These are phyloP conservation scores for Solanum hybrid DNA, from an alignment of 305 asterid genomes.

Conservation along the genomic window DNA sequence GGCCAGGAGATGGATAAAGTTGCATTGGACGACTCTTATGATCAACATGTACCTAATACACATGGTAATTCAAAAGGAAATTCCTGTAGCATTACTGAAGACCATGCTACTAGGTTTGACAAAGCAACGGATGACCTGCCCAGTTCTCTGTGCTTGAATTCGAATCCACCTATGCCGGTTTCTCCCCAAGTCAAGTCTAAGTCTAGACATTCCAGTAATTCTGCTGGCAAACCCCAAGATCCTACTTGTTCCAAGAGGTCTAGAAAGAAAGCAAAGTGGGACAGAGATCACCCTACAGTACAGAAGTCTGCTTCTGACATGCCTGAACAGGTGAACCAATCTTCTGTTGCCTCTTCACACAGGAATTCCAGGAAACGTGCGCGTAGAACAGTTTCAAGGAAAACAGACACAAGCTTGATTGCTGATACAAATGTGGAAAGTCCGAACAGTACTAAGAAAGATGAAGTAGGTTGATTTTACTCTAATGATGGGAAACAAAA, in stretches of 20 bases:
- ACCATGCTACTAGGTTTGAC: constrained; percentile 15
- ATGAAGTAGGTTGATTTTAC: constrained; percentile 19
- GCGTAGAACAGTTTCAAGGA: constrained; percentile 25
- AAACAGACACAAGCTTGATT: constrained; percentile 15
- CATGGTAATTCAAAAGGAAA: constrained; percentile 15
- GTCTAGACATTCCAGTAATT: constrained; percentile 24
- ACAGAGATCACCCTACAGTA: background rate
- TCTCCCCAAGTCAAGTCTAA: constrained; percentile 29
- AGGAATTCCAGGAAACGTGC: constrained; percentile 46
- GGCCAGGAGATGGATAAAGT: constrained; percentile 43
- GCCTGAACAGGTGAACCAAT: constrained; percentile 7
- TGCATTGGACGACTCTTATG: constrained; percentile 29
- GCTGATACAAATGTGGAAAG: constrained; percentile 21
- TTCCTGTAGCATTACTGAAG: constrained; percentile 24
- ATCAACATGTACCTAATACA: constrained; percentile 8
- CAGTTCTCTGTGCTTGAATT: constrained; percentile 27
- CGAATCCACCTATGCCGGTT: constrained; percentile 41
- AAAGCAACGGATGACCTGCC: constrained; percentile 13
- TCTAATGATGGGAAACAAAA: background rate
- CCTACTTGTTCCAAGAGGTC: constrained; percentile 20
- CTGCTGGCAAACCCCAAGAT: constrained; percentile 22
- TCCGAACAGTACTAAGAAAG: constrained; percentile 15
- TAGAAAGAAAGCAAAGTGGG: background rate
- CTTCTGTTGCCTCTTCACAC: constrained; percentile 8
- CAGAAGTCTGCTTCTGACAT: constrained; percentile 19